phyloP scores from a whole-genome alignment of 31 red algal species.

The Endocladia muricata region DNA sequence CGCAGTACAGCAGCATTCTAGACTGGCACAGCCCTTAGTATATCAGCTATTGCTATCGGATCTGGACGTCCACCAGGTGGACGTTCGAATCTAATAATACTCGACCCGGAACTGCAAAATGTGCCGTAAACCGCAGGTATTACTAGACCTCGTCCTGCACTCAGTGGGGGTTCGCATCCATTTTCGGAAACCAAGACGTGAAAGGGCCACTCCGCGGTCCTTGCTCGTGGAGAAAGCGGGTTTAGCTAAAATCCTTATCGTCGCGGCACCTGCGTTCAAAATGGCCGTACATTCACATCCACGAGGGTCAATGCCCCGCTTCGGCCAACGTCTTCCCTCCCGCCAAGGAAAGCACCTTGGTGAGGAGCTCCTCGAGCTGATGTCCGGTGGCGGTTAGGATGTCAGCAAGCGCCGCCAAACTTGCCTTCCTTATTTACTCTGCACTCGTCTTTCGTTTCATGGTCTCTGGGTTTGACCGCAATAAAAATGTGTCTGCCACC shows the following conservation, averaged over 20 bases:
- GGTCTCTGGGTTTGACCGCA: neutral
- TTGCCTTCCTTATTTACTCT: neutral
- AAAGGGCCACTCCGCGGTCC: neutral
- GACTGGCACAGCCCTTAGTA: no score
- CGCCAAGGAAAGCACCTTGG: neutral
- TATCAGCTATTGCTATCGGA: no score
- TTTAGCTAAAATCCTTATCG: slow-evolving; percentile 4
- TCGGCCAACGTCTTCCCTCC: neutral
- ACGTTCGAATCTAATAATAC: no score
- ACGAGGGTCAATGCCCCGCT: neutral
- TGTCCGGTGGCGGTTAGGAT: neutral
- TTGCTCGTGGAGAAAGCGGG: neutral
- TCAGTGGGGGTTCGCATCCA: no score
- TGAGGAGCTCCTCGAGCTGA: slow-evolving; percentile 9
- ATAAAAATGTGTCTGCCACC: neutral
- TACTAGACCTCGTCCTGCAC: no score
- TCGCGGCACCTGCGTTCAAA: neutral
- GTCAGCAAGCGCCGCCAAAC: neutral
- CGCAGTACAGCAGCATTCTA: no score
- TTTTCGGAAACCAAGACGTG: no score
- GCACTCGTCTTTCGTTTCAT: neutral
- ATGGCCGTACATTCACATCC: neutral
- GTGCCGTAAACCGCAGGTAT: no score
- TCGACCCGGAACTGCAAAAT: no score
- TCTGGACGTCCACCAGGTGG: no score